A percentile compares a stretch with the other conserved stretches of the same genome.
Evolutionary conservation across 805 yeast species (phyloP).

Genomic region (Wickerhamomyces rabaulensis): DNA sequence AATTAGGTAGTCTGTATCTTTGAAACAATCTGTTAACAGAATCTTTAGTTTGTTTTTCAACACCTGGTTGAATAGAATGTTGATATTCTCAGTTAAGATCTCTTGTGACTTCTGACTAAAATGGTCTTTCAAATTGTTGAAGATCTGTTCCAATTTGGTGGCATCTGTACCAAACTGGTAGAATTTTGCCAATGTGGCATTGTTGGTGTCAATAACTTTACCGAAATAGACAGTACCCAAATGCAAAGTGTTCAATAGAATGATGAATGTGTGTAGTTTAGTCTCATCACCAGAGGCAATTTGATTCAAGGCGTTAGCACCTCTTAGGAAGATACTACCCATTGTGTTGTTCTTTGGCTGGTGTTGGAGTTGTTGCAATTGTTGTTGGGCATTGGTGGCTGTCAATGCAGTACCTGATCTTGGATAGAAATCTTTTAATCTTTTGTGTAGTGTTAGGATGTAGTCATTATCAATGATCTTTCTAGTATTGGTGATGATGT

Average conservation of each 20-base stretch:
- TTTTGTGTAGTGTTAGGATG: conserved; percentile 46
- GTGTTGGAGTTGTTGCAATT: conserved; percentile 8
- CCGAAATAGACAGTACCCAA: conserved; percentile 54
- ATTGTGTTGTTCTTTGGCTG: conserved; percentile 11
- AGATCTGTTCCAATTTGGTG: conserved; percentile 20
- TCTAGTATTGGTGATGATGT: conserved; percentile 49
- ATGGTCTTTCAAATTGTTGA: conserved; percentile 21
- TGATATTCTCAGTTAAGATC: conserved; percentile 33
- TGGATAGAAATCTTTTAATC: conserved; percentile 41
- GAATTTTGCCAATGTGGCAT: conserved; percentile 27
- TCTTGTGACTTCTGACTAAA: conserved; percentile 25
- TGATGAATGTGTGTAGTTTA: conserved; percentile 53
- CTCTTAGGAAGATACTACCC: conserved; percentile 34
- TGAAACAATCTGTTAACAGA: conserved; percentile 38
- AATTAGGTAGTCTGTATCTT: conserved; percentile 21
- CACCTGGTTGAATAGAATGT: conserved; percentile 42
- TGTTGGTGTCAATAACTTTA: conserved; percentile 29
- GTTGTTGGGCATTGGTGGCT: conserved; percentile 13
- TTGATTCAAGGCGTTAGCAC: conserved; percentile 38
- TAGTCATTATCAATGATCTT: conserved; percentile 62
- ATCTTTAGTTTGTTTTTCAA: conserved; percentile 39
- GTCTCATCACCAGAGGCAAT: conserved; percentile 38
- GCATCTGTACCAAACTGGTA: conserved; percentile 35
- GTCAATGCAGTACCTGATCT: conserved; percentile 28
- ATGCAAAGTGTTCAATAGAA: conserved; percentile 69